A percentile compares a stretch with the other conserved stretches of the same genome.
Conservation (phyloP, 1,284 basidiomycete genomes). For the Gomphus bonarii region DNA sequence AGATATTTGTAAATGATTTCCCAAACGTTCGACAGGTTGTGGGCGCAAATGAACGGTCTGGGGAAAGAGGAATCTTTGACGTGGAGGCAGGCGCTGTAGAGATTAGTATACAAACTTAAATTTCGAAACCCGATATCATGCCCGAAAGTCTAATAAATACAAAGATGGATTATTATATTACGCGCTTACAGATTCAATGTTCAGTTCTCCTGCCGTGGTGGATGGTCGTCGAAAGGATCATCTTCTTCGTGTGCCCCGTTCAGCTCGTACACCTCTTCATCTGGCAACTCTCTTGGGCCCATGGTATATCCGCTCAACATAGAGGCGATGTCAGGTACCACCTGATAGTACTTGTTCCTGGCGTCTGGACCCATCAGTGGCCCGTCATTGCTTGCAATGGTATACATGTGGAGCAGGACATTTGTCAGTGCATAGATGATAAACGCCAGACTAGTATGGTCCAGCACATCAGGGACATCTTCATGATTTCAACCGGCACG, state of each 20-base stretch:
- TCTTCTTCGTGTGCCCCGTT: neutral
- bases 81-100: neutral
- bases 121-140: neutral
- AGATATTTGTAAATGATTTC: neutral
- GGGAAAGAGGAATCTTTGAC: neutral
- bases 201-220: neutral
- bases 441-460: constrained; percentile 49
- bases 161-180: neutral
- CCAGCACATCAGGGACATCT: neutral
- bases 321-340: constrained; percentile 2
- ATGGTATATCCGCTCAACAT: constrained; percentile 8
- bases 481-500: neutral
- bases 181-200: neutral
- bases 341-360: constrained; percentile 7
- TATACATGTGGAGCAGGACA: constrained; percentile 46
- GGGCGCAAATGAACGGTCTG: neutral
- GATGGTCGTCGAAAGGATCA: constrained; percentile 5
- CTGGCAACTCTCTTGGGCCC: neutral
- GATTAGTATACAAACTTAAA: neutral
- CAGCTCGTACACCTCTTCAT: constrained; percentile 10
- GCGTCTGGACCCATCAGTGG: neutral
- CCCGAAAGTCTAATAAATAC: neutral
- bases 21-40: neutral
- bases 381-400: constrained; percentile 40
- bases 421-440: constrained; percentile 64